phyloP scores from a whole-genome alignment of 1,284 basidiomycete species.

The Marasmius oreades region DNA sequence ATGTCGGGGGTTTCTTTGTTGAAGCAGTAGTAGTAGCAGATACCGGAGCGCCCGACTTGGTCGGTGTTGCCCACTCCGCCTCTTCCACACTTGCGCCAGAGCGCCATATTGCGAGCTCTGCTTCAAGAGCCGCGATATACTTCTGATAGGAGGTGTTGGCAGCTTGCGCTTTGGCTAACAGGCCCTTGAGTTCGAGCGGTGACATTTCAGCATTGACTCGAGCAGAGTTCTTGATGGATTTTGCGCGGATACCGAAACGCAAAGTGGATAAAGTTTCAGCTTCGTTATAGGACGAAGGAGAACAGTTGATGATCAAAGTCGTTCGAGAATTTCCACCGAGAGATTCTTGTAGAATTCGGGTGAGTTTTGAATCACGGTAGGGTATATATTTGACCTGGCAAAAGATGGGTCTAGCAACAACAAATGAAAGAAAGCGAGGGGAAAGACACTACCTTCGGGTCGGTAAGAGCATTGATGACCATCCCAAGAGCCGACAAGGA shows the following conservation, averaged over 20 bases:
- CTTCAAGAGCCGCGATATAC: constrained; percentile 88
- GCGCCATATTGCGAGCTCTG: constrained; percentile 91
- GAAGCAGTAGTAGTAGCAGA: constrained; percentile 28
- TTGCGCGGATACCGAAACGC: constrained; percentile 98
- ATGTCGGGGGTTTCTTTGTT: constrained; percentile 60
- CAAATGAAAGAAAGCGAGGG: constrained; percentile 8
- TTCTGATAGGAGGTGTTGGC: constrained; percentile 83
- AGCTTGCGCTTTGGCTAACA: constrained; percentile 88
- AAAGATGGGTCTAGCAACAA: constrained; percentile 11
- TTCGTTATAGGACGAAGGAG: constrained; percentile 96
- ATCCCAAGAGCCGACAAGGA: constrained; percentile 96
- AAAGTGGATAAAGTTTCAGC: constrained; percentile 96
- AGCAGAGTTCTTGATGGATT: constrained; percentile 99
- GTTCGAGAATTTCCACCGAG: constrained; percentile 98
- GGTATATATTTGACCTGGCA: constrained; percentile 92
- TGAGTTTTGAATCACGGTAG: constrained; percentile 99
- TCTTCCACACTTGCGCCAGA: constrained; percentile 85
- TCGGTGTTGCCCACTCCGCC: constrained; percentile 76
- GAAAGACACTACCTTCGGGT: constrained; percentile 70
- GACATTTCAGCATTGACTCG: constrained; percentile 98
- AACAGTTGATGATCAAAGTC: constrained; percentile 99
- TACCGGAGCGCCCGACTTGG: constrained; percentile 48
- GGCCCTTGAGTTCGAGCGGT: constrained; percentile 90
- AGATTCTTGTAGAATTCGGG: constrained; percentile 99
- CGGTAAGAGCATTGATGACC: constrained; percentile 99